A percentile compares a stretch with the other conserved stretches of the same genome.
Conservation (phyloP, 352 stramenopile species). For the Phytophthora brassicae region DNA sequence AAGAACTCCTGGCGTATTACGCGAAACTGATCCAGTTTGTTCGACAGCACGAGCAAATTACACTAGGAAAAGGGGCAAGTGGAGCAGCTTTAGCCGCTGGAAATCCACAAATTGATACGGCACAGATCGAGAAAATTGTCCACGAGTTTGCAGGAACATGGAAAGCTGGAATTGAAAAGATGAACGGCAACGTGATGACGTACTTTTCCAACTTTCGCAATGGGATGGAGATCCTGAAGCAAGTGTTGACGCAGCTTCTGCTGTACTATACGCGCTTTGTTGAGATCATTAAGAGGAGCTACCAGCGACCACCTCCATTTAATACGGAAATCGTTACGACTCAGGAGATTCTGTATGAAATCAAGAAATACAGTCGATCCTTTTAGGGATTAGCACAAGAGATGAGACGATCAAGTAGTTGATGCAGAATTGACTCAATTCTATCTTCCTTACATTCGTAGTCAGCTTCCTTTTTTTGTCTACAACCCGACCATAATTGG, state of each 20-base stretch:
- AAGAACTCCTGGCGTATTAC: conserved; percentile 93
- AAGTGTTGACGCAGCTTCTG: conserved; percentile 97
- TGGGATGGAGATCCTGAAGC: conserved; percentile 99
- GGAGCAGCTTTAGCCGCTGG: conserved; percentile 14
- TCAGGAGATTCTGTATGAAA: conserved; percentile 96
- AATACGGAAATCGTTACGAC: conserved; percentile 95
- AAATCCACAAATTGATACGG: conserved; percentile 76
- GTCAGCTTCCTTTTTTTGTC: background rate
- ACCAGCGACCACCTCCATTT: conserved; percentile 78
- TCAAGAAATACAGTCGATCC: conserved; percentile 96
- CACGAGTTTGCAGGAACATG: conserved; percentile 95
- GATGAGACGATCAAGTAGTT: background rate
- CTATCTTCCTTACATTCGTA: conserved; percentile 8
- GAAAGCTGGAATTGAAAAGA: conserved; percentile 96
- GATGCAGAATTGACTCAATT: conserved; percentile 18
- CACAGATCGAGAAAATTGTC: conserved; percentile 93
- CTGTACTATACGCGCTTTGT: conserved; percentile 99
- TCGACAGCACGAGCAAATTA: conserved; percentile 91
- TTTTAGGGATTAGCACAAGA: too few species aligned
- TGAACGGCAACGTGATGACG: conserved; percentile 97
- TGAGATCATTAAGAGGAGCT: conserved; percentile 95
- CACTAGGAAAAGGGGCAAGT: conserved; percentile 37
- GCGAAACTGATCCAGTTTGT: conserved; percentile 98
- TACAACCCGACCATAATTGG: conserved; percentile 33
- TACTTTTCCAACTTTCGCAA: conserved; percentile 99